A percentile compares a stretch with the other conserved stretches of the same genome.
Evolutionary conservation across 1,284 basidiomycete species (phyloP).

Genomic region (Apiotrichum sp.): DNA sequence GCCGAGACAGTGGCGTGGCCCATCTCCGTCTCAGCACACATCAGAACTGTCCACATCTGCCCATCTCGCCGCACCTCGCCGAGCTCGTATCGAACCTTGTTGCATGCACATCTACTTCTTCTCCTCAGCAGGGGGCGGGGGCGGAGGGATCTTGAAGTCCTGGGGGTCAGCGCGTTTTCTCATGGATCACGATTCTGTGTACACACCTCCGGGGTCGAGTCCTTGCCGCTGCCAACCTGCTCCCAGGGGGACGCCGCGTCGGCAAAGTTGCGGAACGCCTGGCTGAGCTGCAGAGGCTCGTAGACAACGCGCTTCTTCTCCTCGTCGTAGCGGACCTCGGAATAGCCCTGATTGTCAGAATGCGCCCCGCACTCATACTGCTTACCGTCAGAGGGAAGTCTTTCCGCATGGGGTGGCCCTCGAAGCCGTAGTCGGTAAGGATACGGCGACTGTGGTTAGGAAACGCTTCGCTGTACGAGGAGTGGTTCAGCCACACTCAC

Average conservation of each 20-base stretch:
- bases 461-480: not conserved
- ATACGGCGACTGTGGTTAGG: slow-evolving; percentile 68
- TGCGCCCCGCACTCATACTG: too few species aligned
- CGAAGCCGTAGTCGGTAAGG: slow-evolving; percentile 97
- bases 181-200: too few species aligned
- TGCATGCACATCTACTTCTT: slow-evolving; percentile 24
- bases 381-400: slow-evolving; percentile 92
- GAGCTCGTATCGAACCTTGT: not conserved
- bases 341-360: slow-evolving; percentile 63
- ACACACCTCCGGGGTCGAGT: slow-evolving; percentile 34
- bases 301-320: slow-evolving; percentile 98
- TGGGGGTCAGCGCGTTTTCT: slow-evolving; percentile 10
- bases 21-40: too few species aligned
- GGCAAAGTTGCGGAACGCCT: slow-evolving; percentile 98
- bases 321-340: slow-evolving; percentile 96
- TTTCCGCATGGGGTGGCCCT: slow-evolving; percentile 95
- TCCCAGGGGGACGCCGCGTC: slow-evolving; percentile 88
- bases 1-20: too few species aligned
- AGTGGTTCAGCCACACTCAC: slow-evolving; percentile 50
- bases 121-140: slow-evolving; percentile 44
- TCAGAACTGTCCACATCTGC: too few species aligned
- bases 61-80: too few species aligned
- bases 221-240: slow-evolving; percentile 75
- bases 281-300: slow-evolving; percentile 94
- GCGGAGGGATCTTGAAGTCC: slow-evolving; percentile 47